phyloP scores from a whole-genome alignment of 371 early-diverging fungal species.

The Mucor ambiguus region DNA sequence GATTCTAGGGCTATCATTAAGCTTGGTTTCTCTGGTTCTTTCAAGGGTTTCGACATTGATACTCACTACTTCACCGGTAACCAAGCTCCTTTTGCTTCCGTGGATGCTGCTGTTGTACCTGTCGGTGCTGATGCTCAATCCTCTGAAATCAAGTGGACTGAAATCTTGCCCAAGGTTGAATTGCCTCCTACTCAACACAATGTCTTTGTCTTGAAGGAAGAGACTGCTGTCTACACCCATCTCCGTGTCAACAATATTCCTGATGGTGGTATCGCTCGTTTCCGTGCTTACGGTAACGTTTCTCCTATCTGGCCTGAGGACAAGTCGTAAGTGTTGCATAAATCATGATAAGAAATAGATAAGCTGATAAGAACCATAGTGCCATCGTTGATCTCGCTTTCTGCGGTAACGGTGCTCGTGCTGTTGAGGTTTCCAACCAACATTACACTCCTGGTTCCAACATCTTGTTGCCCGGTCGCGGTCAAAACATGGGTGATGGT shows the following conservation, averaged over 20 bases:
- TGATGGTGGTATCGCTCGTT: conserved; percentile 90
- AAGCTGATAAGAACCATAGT: conserved; percentile 21
- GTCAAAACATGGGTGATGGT: conserved; percentile 70
- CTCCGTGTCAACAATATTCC: conserved; percentile 86
- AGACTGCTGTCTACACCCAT: conserved; percentile 64
- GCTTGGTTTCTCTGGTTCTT: conserved; percentile 81
- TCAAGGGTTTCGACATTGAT: conserved; percentile 88
- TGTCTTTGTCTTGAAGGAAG: conserved; percentile 61
- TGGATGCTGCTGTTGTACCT: conserved; percentile 68
- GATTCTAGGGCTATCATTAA: conserved; percentile 67
- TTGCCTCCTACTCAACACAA: conserved; percentile 71
- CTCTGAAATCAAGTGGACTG: conserved; percentile 67
- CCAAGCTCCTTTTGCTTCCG: conserved; percentile 76
- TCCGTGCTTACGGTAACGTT: conserved; percentile 87
- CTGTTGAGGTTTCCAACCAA: conserved; percentile 73
- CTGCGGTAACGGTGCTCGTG: conserved; percentile 75
- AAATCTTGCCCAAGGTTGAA: conserved; percentile 71
- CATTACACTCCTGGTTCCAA: conserved; percentile 83
- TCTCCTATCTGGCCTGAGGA: conserved; percentile 65
- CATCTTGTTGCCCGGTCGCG: conserved; percentile 77
- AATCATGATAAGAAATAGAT: background rate
- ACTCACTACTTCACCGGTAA: conserved; percentile 90
- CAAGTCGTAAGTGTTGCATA: conserved; percentile 31
- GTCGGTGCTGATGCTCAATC: conserved; percentile 44
- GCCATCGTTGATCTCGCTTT: conserved; percentile 79